Base-by-base conservation (phyloP, 164 flowering plant genomes). In the Nymphaea colorata region DNA sequence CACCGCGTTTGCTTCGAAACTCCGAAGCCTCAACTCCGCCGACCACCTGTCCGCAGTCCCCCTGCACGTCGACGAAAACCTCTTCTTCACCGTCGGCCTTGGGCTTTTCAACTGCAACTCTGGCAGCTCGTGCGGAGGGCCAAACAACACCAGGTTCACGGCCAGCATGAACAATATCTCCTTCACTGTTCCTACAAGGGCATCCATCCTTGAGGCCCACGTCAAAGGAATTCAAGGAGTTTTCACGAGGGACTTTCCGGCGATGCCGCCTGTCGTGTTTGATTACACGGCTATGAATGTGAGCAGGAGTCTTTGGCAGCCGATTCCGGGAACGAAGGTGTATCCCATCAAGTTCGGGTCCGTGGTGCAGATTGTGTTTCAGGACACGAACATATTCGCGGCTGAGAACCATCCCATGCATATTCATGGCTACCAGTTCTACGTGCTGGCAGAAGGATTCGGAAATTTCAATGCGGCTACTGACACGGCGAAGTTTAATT, bases 131-230 rank as follows among this genome's bases (percentile, higher is more conserved):
- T 93, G 96, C 45, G 90, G 86, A 70, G 98, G 93, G 15, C 96
- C 96, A 3, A 94, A 91, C 61, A 94, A 94, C 5, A 91, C 94
- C 10, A 86, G 98, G 2, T 89, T 94, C 78, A 73, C 95, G 0
- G 88, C 97, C 44, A 91, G 97, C 78, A 85, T 93, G 89, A 91
- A 93, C 88, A 93, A 93, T 59, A 79, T 76, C 5, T 91, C 98
- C 0, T 91, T 94, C 53, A 82, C 72, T 17, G 81, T 94, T 3
- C 98, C 98, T 4, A 74, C 83, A 0, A 89, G 43, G 60, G 77
- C 76, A 62, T 94, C 98, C 41, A 11, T 94, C 4, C 80, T 94
- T 4, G 95, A 94, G 64, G 64, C 64, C 6, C 64, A 61, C 3
- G 8, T 36, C 89, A 90, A 16, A 11, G 79, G 84, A 3, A 71